phyloP scores from a whole-genome alignment of 768 basidiomycete genomes.

The Boletus subcaerulescens region DNA sequence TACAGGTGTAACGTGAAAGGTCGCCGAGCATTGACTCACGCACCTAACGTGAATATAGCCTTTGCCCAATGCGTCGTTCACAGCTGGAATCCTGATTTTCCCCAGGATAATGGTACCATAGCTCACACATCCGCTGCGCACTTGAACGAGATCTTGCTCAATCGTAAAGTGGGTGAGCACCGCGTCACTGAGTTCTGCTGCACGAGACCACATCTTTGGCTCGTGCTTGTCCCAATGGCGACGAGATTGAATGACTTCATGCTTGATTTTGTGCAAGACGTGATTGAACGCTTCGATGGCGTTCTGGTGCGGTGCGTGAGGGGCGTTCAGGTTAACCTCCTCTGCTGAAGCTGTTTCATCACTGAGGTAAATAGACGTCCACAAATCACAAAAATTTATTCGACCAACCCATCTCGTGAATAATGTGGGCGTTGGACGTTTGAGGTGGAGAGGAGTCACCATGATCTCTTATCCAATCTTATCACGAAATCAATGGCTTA shows the following conservation, averaged over 20 bases:
- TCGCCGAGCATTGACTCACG: slow-evolving; percentile 19
- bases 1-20: neutral
- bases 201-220: slow-evolving; percentile 62
- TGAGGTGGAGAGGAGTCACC: neutral
- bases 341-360: slow-evolving; percentile 52
- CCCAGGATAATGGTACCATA: slow-evolving; percentile 75
- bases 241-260: slow-evolving; percentile 65
- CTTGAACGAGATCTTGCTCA: slow-evolving; percentile 40
- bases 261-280: slow-evolving; percentile 55
- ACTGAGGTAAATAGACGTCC: slow-evolving; percentile 8
- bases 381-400: neutral
- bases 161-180: slow-evolving; percentile 53
- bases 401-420: slow-evolving; percentile 26
- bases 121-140: slow-evolving; percentile 55
- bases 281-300: slow-evolving; percentile 64
- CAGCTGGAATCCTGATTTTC: slow-evolving; percentile 68
- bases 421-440: neutral
- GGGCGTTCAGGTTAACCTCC: slow-evolving; percentile 51
- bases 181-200: slow-evolving; percentile 46
- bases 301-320: slow-evolving; percentile 58
- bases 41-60: slow-evolving; percentile 75
- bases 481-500: slow-evolving; percentile 17
- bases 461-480: slow-evolving; percentile 11
- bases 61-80: slow-evolving; percentile 56
- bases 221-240: slow-evolving; percentile 66